Conservation (phyloP, 1,139 yeast species). For the Hansenula sp. region DNA sequence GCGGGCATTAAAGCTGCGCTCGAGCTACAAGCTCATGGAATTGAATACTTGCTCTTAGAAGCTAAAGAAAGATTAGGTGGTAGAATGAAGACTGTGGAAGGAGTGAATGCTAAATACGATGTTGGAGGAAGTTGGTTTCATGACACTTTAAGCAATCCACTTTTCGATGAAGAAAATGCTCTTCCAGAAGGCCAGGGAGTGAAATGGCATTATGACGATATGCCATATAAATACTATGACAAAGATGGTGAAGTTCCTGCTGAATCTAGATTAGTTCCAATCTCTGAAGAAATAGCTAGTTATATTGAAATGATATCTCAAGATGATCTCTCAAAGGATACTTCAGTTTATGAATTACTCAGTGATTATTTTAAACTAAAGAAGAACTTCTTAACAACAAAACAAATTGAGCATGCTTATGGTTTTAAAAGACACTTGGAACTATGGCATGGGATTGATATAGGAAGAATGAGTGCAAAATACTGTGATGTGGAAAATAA, state of each 20-base stretch:
- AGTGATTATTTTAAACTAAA: slow-evolving; percentile 42
- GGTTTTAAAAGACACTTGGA: slow-evolving; percentile 56
- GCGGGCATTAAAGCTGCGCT: slow-evolving; percentile 79
- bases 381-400: slow-evolving; percentile 41
- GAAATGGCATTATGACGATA: slow-evolving; percentile 40
- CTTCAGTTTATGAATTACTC: slow-evolving; percentile 45
- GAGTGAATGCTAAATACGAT: slow-evolving; percentile 44
- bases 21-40: slow-evolving; percentile 40
- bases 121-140: slow-evolving; percentile 92
- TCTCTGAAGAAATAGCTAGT: slow-evolving; percentile 54
- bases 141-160: slow-evolving; percentile 63
- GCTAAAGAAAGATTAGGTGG: slow-evolving; percentile 62
- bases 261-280: slow-evolving; percentile 35
- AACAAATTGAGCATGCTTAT: slow-evolving; percentile 47
- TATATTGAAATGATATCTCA: slow-evolving; percentile 53
- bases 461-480: slow-evolving; percentile 64
- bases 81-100: slow-evolving; percentile 38
- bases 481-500: slow-evolving; percentile 61
- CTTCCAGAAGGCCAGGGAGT: slow-evolving; percentile 10
- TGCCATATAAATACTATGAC: slow-evolving; percentile 28
- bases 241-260: slow-evolving; percentile 29
- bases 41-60: slow-evolving; percentile 47
- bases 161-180: slow-evolving; percentile 49
- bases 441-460: slow-evolving; percentile 74
- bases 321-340: slow-evolving; percentile 42